Conservation (phyloP, 345 rosid genomes). For the Geranium rotundifolium region DNA sequence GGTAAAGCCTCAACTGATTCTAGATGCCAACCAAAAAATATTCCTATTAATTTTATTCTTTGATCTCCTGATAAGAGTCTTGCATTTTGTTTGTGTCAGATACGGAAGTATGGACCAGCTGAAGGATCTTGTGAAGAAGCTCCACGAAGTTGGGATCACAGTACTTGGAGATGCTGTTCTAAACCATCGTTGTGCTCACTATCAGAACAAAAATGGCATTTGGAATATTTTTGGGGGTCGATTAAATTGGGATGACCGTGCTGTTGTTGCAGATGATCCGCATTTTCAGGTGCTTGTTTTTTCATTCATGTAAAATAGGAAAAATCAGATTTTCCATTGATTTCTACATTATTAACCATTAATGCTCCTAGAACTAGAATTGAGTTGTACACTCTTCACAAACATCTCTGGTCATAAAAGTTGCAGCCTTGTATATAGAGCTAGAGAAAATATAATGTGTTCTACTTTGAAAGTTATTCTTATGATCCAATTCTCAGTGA, state of each 20-base stretch:
- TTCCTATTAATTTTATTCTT: neutral
- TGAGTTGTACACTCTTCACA: too few species aligned
- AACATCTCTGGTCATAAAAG: too few species aligned
- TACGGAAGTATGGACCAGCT: conserved; percentile 80
- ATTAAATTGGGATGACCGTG: conserved; percentile 19
- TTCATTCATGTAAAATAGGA: neutral
- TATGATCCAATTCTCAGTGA: too few species aligned
- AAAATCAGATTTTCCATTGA: neutral
- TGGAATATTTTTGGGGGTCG: conserved; percentile 45
- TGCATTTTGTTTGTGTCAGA: conserved; percentile 23
- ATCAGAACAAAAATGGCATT: conserved; percentile 39
- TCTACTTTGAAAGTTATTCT: too few species aligned
- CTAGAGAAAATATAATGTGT: too few species aligned
- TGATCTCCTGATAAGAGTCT: neutral
- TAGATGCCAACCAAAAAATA: neutral
- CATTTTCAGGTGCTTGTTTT: conserved; percentile 21
- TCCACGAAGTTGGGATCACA: conserved; percentile 65
- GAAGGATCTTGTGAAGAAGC: conserved; percentile 54
- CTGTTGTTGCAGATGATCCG: conserved; percentile 4
- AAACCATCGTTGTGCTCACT: conserved; percentile 1
- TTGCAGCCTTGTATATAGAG: too few species aligned
- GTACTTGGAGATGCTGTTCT: conserved; percentile 24
- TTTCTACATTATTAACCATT: neutral
- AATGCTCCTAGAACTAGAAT: too few species aligned
- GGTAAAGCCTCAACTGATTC: neutral